Evolutionary conservation across 441 rosid species (phyloP).

Genomic region (Aleurites moluccanus): DNA sequence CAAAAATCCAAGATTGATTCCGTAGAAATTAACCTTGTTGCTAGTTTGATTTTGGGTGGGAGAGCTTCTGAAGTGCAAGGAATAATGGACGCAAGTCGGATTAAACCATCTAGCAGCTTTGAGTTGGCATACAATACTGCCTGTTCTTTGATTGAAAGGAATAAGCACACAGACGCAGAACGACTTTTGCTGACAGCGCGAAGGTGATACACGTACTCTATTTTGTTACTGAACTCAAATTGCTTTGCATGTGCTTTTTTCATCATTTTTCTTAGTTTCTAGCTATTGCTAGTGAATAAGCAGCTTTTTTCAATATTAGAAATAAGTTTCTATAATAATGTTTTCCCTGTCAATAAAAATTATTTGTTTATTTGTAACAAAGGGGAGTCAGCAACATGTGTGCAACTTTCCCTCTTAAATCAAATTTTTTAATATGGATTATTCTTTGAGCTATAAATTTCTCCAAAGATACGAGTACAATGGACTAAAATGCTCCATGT

Average conservation of each 20-base stretch:
- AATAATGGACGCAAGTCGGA: conserved; percentile 56
- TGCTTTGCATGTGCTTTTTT: not conserved
- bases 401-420: not conserved
- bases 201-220: conserved; percentile 44
- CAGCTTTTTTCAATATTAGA: not conserved
- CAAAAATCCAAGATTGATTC: conserved; percentile 56
- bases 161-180: conserved; percentile 67
- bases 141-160: conserved; percentile 73
- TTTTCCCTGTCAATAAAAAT: too few relatives aligned
- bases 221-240: conserved; percentile 1
- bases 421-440: not conserved
- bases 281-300: not conserved
- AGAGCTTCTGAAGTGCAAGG: conserved; percentile 67
- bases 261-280: not conserved
- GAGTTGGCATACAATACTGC: conserved; percentile 84
- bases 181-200: conserved; percentile 75
- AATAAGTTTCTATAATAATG: not conserved
- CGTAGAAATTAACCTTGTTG: conserved; percentile 64
- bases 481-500: not conserved
- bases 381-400: not conserved
- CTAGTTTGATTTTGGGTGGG: conserved; percentile 75
- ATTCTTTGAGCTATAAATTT: not conserved
- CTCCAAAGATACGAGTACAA: not conserved
- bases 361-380: not conserved
- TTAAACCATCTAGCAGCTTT: conserved; percentile 66